Percentiles rank a stretch among this genome's conserved stretches.
Evolutionary conservation across 495 filamentous ascomycete genomes (phyloP).

Genomic region (Penicillium herquei): DNA sequence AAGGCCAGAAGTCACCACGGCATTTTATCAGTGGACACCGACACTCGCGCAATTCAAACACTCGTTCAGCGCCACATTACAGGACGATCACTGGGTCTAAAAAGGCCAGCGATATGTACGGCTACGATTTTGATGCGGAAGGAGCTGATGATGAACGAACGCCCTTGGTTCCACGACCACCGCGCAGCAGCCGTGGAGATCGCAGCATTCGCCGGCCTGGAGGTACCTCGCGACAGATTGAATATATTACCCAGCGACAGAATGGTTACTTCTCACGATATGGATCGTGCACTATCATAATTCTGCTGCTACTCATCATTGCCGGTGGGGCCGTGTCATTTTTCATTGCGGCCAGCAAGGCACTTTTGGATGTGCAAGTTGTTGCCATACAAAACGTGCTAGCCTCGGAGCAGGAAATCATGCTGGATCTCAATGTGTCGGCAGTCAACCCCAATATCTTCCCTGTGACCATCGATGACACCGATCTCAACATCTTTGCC

Average conservation of each 20-base stretch:
- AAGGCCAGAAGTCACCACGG: constrained; percentile 57
- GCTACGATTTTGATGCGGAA: constrained; percentile 67
- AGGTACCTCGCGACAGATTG: constrained; percentile 67
- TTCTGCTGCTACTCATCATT: constrained; percentile 70
- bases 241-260: constrained; percentile 66
- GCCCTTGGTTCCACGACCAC: constrained; percentile 69
- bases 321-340: constrained; percentile 81
- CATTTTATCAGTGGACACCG: constrained; percentile 47
- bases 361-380: constrained; percentile 72
- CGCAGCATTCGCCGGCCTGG: constrained; percentile 58
- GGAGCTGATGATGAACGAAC: constrained; percentile 90
- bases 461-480: constrained; percentile 74
- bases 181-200: constrained; percentile 38
- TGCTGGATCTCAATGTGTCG: constrained; percentile 86
- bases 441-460: constrained; percentile 92
- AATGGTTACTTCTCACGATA: constrained; percentile 68
- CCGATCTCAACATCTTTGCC: constrained; percentile 90
- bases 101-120: constrained; percentile 55
- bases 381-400: constrained; percentile 82
- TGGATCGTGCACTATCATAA: constrained; percentile 75
- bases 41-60: constrained; percentile 33
- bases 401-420: constrained; percentile 90
- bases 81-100: constrained; percentile 46
- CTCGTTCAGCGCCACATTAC: constrained; percentile 36
- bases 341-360: constrained; percentile 86